Percentiles rank a stretch among this genome's conserved stretches.
These are phyloP conservation scores for Antarctomyces pellizariae DNA, from an alignment of 495 filamentous ascomycete genomes.

Conservation along the genomic window DNA sequence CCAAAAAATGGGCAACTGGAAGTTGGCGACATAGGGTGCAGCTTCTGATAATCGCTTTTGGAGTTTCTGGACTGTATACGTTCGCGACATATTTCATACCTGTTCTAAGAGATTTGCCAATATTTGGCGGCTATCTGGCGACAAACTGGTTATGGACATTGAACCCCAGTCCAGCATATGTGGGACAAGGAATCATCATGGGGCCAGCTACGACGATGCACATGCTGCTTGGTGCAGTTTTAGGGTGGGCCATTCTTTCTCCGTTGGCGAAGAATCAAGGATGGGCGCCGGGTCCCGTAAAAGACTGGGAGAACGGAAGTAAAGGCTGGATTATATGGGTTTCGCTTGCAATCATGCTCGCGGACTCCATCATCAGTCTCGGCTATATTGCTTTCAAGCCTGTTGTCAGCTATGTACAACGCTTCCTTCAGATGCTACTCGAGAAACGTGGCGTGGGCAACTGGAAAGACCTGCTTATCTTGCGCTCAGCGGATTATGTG, in stretches of 20 bases:
- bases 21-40: slow-evolving; percentile 28
- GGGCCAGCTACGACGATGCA: slow-evolving; percentile 84
- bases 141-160: slow-evolving; percentile 82
- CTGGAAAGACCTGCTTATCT: slow-evolving; percentile 8
- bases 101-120: slow-evolving; percentile 55
- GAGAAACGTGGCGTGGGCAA: slow-evolving; percentile 6
- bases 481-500: slow-evolving; percentile 5
- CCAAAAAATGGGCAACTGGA: slow-evolving; percentile 7
- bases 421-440: slow-evolving; percentile 2
- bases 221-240: slow-evolving; percentile 76
- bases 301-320: slow-evolving; percentile 72
- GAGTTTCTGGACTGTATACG: slow-evolving; percentile 36
- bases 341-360: slow-evolving; percentile 87
- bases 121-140: slow-evolving; percentile 57
- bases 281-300: slow-evolving; percentile 74
- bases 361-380: slow-evolving; percentile 73
- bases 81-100: slow-evolving; percentile 86
- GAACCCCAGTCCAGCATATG: slow-evolving; percentile 85
- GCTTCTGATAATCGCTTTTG: slow-evolving; percentile 26
- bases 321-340: slow-evolving; percentile 99
- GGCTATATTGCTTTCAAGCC: slow-evolving; percentile 53
- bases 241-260: slow-evolving; percentile 83
- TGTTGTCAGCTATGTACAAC: slow-evolving; percentile 18
- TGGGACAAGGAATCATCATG: slow-evolving; percentile 74
- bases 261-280: slow-evolving; percentile 64